phyloP scores from a whole-genome alignment of 805 yeast species.

The Naumovozyma dairenensis region DNA sequence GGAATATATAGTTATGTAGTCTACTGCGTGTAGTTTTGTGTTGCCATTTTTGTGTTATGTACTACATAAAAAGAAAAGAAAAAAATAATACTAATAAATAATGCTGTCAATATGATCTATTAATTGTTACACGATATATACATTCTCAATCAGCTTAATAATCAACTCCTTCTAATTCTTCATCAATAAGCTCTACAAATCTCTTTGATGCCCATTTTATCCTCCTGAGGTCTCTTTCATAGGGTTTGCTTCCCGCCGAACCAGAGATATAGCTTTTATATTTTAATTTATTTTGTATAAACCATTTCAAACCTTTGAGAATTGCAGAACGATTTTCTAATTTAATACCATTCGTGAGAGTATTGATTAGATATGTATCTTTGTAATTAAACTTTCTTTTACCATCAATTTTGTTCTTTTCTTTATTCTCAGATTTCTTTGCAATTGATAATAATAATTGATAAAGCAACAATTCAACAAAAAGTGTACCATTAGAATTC shows the following conservation, averaged over 20 bases:
- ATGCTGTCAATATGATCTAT: background rate
- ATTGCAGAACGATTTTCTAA: constrained; percentile 21
- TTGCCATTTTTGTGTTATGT: too few relatives aligned
- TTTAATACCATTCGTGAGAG: constrained; percentile 15
- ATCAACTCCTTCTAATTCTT: constrained; percentile 10
- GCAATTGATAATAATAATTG: constrained; percentile 57
- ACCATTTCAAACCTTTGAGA: constrained; percentile 28
- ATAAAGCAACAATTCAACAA: constrained; percentile 64
- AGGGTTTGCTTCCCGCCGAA: constrained; percentile 12
- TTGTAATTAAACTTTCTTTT: constrained; percentile 21
- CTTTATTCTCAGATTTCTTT: constrained; percentile 46
- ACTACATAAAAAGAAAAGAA: constrained; percentile 2
- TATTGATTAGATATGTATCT: constrained; percentile 21
- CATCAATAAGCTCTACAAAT: constrained; percentile 9
- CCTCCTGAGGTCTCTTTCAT: constrained; percentile 25
- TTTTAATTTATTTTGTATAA: constrained; percentile 20
- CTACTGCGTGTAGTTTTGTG: too few relatives aligned
- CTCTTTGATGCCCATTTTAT: constrained; percentile 22
- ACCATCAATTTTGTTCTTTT: constrained; percentile 23
- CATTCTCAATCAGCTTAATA: constrained; percentile 3
- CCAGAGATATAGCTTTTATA: constrained; percentile 16
- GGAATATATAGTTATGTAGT: too few relatives aligned
- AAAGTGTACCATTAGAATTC: constrained; percentile 49
- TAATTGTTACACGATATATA: background rate
- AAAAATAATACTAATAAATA: background rate